phyloP scores from a whole-genome alignment of 2,329 filamentous ascomycete genomes.

The Alternaria solani region DNA sequence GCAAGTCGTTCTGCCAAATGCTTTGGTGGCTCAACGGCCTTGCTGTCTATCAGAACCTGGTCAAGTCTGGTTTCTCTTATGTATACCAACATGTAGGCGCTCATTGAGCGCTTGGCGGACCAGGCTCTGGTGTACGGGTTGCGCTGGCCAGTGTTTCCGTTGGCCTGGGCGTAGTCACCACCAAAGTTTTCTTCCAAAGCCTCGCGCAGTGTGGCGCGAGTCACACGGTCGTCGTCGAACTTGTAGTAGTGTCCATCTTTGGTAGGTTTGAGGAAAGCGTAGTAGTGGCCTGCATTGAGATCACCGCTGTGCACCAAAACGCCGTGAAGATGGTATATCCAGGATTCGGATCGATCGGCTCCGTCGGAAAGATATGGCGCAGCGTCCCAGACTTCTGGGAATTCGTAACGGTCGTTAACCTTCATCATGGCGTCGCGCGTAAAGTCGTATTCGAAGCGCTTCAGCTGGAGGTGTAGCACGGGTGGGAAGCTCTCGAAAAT shows the following conservation, averaged over 20 bases:
- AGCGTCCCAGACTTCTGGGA: slow-evolving; percentile 83
- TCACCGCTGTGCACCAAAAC: slow-evolving; percentile 97
- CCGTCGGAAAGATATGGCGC: slow-evolving; percentile 85
- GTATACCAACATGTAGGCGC: slow-evolving; percentile 99
- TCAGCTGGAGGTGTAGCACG: slow-evolving; percentile 92
- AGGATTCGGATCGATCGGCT: slow-evolving; percentile 86
- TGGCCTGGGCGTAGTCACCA: slow-evolving; percentile 75
- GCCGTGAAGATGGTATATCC: slow-evolving; percentile 91
- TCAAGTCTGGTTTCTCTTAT: slow-evolving; percentile 88
- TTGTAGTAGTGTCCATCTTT: slow-evolving; percentile 96
- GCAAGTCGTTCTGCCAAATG: slow-evolving; percentile 82
- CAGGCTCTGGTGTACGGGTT: slow-evolving; percentile 71
- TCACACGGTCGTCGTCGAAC: slow-evolving; percentile 97
- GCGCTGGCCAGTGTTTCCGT: slow-evolving; percentile 65
- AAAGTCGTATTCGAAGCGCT: slow-evolving; percentile 98
- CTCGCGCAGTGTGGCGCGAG: slow-evolving; percentile 88
- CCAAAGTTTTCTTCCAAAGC: slow-evolving; percentile 97
- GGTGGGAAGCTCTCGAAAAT: slow-evolving; percentile 97
- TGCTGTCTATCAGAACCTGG: slow-evolving; percentile 78
- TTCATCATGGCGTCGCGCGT: slow-evolving; percentile 98
- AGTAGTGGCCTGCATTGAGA: slow-evolving; percentile 97
- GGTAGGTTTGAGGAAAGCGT: slow-evolving; percentile 89
- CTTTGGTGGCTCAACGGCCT: slow-evolving; percentile 78
- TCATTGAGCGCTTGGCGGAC: slow-evolving; percentile 75
- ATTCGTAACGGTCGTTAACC: slow-evolving; percentile 92